A percentile compares a stretch with the other conserved stretches of the same genome.
These are phyloP conservation scores for Lepidium campestre DNA, from an alignment of 441 rosid species.

Conservation along the genomic window DNA sequence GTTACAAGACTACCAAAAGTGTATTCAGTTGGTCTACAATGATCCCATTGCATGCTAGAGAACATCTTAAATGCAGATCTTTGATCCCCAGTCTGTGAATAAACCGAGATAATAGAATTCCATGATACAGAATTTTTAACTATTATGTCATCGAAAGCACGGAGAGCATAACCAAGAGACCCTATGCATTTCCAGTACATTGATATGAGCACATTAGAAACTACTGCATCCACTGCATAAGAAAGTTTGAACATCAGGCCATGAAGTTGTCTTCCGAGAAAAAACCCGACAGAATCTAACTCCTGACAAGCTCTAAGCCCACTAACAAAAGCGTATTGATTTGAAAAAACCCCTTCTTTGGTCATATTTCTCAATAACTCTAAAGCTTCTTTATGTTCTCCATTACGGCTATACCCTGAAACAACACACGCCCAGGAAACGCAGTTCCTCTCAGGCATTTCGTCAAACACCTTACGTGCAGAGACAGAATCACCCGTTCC, in stretches of 20 bases:
- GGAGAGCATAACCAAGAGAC: conserved; percentile 38
- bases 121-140: conserved; percentile 56
- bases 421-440: conserved; percentile 82
- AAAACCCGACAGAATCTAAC: conserved; percentile 33
- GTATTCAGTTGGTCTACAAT: conserved; percentile 65
- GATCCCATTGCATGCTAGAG: conserved; percentile 50
- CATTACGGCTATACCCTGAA: conserved; percentile 58
- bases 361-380: conserved; percentile 47
- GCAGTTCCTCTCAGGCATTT: conserved; percentile 59
- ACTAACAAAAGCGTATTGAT: conserved; percentile 64
- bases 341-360: conserved; percentile 39
- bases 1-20: conserved; percentile 80
- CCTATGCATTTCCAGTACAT: conserved; percentile 59
- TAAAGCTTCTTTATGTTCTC: conserved; percentile 51
- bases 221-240: conserved; percentile 44
- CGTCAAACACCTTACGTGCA: conserved; percentile 60
- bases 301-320: conserved; percentile 68
- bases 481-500: conserved; percentile 40
- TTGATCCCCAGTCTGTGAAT: conserved; percentile 50
- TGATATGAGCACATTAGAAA: conserved; percentile 65
- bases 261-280: conserved; percentile 71
- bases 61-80: conserved; percentile 55
- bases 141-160: conserved; percentile 56
- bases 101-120: conserved; percentile 70
- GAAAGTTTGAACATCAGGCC: conserved; percentile 53